Percentiles rank a stretch among this genome's conserved stretches.
These are phyloP conservation scores for Saccharomyces eubayanus DNA, from an alignment of 805 yeast species.

Conservation along the genomic window DNA sequence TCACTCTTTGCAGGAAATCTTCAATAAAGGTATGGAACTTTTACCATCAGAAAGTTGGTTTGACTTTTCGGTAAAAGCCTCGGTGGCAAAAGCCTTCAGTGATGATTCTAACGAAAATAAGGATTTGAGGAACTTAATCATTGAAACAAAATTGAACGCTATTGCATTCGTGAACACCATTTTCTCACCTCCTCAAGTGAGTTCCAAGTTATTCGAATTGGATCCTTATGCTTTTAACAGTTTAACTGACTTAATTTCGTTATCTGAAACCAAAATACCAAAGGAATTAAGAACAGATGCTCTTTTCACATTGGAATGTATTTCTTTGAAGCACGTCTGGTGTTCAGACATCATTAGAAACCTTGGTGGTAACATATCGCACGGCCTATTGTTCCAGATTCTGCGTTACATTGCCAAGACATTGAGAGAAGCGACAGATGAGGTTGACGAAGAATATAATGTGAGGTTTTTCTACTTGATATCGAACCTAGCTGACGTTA, in stretches of 20 bases:
- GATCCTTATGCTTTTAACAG: conserved; percentile 65
- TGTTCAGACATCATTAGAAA: conserved; percentile 70
- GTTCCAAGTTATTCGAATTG: conserved; percentile 58
- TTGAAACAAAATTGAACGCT: conserved; percentile 58
- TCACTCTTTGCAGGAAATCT: conserved; percentile 51
- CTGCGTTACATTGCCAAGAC: conserved; percentile 53
- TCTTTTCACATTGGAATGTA: conserved; percentile 56
- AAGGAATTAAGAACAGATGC: conserved; percentile 50
- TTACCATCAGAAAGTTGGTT: conserved; percentile 59
- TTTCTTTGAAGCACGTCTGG: conserved; percentile 59
- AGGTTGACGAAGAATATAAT: conserved; percentile 41
- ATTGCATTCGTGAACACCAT: conserved; percentile 55
- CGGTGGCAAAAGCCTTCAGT: conserved; percentile 66
- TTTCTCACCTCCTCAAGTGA: conserved; percentile 48
- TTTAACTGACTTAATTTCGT: conserved; percentile 63
- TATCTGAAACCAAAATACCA: conserved; percentile 49
- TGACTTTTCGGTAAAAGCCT: conserved; percentile 52
- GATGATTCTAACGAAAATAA: conserved; percentile 45
- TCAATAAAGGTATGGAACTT: conserved; percentile 47
- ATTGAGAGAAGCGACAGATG: conserved; percentile 33
- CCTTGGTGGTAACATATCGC: conserved; percentile 78
- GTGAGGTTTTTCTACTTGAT: conserved; percentile 50
- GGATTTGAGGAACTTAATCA: conserved; percentile 47
- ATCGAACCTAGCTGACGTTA: conserved; percentile 51
- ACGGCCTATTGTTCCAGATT: conserved; percentile 71